These are phyloP conservation scores for Tagetes patula DNA, from an alignment of 129 eudicot species.

Conservation along the genomic window DNA sequence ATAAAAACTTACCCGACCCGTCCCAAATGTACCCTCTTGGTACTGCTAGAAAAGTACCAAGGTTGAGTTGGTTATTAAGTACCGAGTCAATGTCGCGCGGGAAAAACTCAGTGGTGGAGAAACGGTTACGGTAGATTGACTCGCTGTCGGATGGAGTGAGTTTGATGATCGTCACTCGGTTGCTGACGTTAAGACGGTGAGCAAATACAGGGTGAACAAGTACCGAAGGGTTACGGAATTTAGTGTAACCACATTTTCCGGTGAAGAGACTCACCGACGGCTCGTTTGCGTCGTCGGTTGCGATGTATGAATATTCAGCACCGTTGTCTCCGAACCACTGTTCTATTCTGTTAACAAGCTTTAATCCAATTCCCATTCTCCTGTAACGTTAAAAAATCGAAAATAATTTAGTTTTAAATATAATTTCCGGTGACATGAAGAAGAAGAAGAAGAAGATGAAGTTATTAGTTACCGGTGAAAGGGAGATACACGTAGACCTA, in stretches of 20 bases:
- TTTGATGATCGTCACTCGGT: constrained; percentile 44
- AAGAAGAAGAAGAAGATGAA: not conserved
- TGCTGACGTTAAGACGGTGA: constrained; percentile 48
- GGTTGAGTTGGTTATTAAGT: constrained; percentile 51
- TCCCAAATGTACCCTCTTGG: constrained; percentile 48
- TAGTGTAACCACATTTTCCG: constrained; percentile 75
- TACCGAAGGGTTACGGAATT: constrained; percentile 88
- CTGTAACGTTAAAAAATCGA: constrained; percentile 31
- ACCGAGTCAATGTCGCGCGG: constrained; percentile 90
- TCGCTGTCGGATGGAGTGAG: constrained; percentile 65
- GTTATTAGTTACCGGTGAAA: constrained; percentile 55
- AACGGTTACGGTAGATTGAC: constrained; percentile 67
- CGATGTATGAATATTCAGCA: constrained; percentile 89
- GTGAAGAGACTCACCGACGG: constrained; percentile 86
- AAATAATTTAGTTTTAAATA: not conserved
- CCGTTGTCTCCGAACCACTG: constrained; percentile 87
- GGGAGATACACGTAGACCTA: constrained; percentile 91
- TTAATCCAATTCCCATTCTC: constrained; percentile 74
- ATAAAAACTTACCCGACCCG: constrained; percentile 50
- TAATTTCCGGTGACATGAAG: not conserved
- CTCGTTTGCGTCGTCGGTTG: constrained; percentile 79
- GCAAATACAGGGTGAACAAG: constrained; percentile 92
- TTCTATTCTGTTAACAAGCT: constrained; percentile 62
- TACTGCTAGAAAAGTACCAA: constrained; percentile 78
- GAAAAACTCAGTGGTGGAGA: constrained; percentile 90